Conservation (phyloP, 176 grass and related monocot genomes). For the Leersia perrieri region DNA sequence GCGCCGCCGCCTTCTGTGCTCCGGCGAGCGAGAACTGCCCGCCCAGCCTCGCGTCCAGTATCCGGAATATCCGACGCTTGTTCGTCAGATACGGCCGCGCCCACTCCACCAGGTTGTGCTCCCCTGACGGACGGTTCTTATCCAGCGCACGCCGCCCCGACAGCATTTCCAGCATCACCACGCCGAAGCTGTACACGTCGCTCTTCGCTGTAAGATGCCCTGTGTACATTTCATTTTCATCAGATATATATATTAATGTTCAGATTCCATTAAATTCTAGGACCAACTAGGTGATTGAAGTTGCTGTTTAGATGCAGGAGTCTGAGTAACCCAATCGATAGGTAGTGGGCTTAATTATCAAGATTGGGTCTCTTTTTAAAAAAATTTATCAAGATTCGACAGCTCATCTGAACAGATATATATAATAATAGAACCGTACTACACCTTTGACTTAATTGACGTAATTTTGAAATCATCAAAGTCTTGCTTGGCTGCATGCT, state of each 20-base stretch:
- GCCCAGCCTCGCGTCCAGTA: slow-evolving; percentile 52
- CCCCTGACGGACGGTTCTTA: slow-evolving; percentile 58
- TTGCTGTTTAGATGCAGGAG: neutral
- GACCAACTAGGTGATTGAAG: neutral
- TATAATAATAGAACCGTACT: neutral
- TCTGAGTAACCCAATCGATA: neutral
- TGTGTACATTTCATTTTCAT: neutral
- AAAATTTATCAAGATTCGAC: too few species aligned
- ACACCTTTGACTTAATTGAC: neutral
- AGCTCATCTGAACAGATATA: neutral
- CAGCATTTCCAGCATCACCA: slow-evolving; percentile 63
- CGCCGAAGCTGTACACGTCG: slow-evolving; percentile 72
- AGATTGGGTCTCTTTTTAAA: neutral
- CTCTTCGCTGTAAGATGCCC: slow-evolving; percentile 71
- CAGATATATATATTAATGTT: neutral
- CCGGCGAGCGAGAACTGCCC: slow-evolving; percentile 52
- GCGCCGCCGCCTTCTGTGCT: slow-evolving; percentile 43
- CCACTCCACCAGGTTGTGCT: slow-evolving; percentile 85
- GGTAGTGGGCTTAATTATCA: neutral
- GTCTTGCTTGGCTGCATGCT: neutral
- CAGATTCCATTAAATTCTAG: neutral
- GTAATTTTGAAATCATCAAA: neutral
- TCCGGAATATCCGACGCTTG: slow-evolving; percentile 44
- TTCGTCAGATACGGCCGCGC: slow-evolving; percentile 51
- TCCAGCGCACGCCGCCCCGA: slow-evolving; percentile 54